phyloP scores from a whole-genome alignment of 2,329 filamentous ascomycete species.

The Penicillium aurantiogriseum region DNA sequence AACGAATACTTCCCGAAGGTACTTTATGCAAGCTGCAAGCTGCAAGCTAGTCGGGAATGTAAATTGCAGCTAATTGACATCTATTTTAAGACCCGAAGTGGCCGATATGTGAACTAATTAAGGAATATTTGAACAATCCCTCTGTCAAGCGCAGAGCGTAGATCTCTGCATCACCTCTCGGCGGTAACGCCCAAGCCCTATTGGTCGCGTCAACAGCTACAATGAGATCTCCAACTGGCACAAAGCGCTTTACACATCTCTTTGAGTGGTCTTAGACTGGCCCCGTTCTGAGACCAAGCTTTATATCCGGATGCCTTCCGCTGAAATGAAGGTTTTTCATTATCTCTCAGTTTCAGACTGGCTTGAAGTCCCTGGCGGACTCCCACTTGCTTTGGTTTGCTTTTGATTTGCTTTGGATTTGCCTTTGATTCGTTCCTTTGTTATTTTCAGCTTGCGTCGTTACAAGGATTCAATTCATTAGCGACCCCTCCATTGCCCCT shows the following conservation, averaged over 20 bases:
- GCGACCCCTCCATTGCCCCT: constrained; percentile 9
- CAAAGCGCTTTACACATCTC: constrained; percentile 9
- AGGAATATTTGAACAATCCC: constrained; percentile 5
- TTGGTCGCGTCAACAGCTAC: constrained; percentile 11
- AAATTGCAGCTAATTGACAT: constrained; percentile 19
- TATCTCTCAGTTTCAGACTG: neutral
- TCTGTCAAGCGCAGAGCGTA: constrained; percentile 9
- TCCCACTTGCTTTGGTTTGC: neutral
- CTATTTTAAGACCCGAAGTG: constrained; percentile 18
- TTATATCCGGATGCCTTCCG: constrained; percentile 26
- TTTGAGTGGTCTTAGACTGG: neutral
- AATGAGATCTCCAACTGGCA: constrained; percentile 5
- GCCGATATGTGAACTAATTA: constrained; percentile 19
- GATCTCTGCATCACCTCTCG: constrained; percentile 15
- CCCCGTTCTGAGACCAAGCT: constrained; percentile 17
- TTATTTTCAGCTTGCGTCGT: neutral
- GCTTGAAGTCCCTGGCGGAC: neutral
- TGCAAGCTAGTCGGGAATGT: too few species aligned
- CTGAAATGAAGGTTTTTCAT: neutral
- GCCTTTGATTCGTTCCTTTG: too few species aligned
- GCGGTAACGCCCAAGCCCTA: constrained; percentile 17
- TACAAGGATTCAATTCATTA: constrained; percentile 10
- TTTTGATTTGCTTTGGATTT: neutral
- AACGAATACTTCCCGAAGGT: neutral
- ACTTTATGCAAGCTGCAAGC: neutral